Evolutionary conservation across 2,329 filamentous ascomycete species (phyloP).

Genomic region (Apiospora marii): DNA sequence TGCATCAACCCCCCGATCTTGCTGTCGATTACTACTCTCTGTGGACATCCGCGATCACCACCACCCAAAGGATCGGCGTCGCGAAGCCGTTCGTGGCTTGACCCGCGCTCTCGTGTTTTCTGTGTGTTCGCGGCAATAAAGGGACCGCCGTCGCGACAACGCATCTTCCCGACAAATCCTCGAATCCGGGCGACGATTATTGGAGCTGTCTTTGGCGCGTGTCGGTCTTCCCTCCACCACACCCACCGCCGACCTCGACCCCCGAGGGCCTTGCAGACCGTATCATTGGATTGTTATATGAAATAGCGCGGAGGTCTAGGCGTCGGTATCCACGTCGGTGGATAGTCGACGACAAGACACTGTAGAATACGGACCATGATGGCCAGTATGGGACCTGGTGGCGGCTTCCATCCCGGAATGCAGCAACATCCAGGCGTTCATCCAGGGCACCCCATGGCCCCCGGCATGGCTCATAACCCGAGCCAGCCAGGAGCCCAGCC

Average conservation of each 20-base stretch:
- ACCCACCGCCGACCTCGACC: slow-evolving; percentile 28
- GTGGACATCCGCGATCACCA: slow-evolving; percentile 17
- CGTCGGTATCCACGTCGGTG: slow-evolving; percentile 68
- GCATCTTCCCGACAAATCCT: neutral
- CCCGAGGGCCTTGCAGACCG: slow-evolving; percentile 18
- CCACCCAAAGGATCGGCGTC: slow-evolving; percentile 7
- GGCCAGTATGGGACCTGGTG: slow-evolving; percentile 69
- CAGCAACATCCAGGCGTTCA: slow-evolving; percentile 74
- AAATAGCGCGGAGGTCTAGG: slow-evolving; percentile 52
- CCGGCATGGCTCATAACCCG: slow-evolving; percentile 71
- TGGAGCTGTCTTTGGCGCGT: slow-evolving; percentile 14
- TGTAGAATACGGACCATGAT: slow-evolving; percentile 63
- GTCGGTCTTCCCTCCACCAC: slow-evolving; percentile 8
- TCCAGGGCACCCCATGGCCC: slow-evolving; percentile 69
- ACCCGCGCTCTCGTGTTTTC: slow-evolving; percentile 19
- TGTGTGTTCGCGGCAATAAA: neutral
- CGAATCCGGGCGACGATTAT: neutral
- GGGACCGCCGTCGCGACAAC: neutral
- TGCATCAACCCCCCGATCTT: slow-evolving; percentile 21
- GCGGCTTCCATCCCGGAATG: slow-evolving; percentile 75
- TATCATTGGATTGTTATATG: slow-evolving; percentile 44
- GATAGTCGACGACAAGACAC: slow-evolving; percentile 55
- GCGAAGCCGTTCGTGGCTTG: slow-evolving; percentile 14
- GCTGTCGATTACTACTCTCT: slow-evolving; percentile 1
- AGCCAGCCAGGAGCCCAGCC: slow-evolving; percentile 74